These are phyloP conservation scores for Eucalyptus sp. DNA, from an alignment of 345 rosid genomes.

Conservation along the genomic window DNA sequence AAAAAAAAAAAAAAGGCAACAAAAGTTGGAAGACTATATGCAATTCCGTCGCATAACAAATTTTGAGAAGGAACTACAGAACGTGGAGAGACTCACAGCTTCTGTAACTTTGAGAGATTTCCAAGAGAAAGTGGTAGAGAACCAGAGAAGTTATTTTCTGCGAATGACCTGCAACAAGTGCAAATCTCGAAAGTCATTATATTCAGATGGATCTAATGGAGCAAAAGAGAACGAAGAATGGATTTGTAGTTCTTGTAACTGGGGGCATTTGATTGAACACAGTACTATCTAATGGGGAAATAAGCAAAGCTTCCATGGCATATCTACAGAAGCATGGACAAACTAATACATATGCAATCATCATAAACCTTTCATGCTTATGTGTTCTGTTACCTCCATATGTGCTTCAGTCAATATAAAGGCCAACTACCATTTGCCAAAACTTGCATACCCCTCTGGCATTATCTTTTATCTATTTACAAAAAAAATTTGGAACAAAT, in stretches of 20 bases:
- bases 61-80: background rate
- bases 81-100: conserved; percentile 37
- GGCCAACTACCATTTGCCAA: background rate
- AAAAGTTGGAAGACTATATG: background rate
- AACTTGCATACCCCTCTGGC: background rate
- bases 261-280: background rate
- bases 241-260: background rate
- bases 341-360: background rate
- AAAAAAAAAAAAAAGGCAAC: background rate
- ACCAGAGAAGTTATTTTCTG: conserved; percentile 60
- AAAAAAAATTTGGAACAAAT: background rate
- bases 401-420: background rate
- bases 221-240: background rate
- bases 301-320: background rate
- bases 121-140: conserved; percentile 58
- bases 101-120: conserved; percentile 21
- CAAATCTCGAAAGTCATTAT: background rate
- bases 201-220: background rate
- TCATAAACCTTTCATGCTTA: background rate
- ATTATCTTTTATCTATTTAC: background rate
- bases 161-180: conserved; percentile 19
- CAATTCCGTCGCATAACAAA: background rate
- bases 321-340: background rate
- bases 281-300: background rate
- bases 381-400: background rate